Conservation (phyloP, 1,139 yeast genomes). For the Sugiyamaella japonica region DNA sequence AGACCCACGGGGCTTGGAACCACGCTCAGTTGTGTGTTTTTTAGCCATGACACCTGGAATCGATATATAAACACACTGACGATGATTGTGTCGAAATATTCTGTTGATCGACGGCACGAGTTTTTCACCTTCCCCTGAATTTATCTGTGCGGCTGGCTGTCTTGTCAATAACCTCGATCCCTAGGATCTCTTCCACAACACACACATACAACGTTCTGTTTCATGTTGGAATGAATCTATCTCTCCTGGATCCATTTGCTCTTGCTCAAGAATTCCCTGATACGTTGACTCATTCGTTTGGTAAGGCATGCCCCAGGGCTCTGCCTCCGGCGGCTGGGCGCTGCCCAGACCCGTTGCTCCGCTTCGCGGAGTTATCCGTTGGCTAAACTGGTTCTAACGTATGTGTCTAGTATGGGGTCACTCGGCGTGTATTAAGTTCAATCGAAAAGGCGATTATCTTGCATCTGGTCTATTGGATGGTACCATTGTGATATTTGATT, state of each 20-base stretch:
- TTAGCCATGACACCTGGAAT: constrained; percentile 1
- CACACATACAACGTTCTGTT: neutral
- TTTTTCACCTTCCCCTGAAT: constrained; percentile 7
- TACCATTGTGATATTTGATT: constrained; percentile 72
- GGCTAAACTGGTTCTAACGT: too few relatives aligned
- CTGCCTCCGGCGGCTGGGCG: too few relatives aligned
- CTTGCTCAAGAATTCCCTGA: constrained; percentile 94
- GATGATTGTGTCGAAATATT: constrained; percentile 5
- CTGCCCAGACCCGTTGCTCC: too few relatives aligned
- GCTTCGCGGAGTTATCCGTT: too few relatives aligned
- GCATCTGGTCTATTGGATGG: constrained; percentile 89
- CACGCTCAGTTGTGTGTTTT: neutral
- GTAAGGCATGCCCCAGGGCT: too few relatives aligned
- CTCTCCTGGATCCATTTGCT: constrained; percentile 89
- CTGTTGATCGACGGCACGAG: neutral
- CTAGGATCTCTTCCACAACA: neutral
- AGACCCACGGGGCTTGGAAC: constrained; percentile 20
- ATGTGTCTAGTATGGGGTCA: constrained; percentile 53
- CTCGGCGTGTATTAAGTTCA: constrained; percentile 72
- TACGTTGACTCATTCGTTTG: constrained; percentile 63
- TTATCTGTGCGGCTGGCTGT: neutral
- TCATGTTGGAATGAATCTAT: constrained; percentile 59
- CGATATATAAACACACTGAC: neutral
- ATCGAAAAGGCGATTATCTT: constrained; percentile 77
- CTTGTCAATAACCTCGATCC: neutral